Evolutionary conservation across 208 protist species (phyloP).

Genomic region (Phytomonas francai): DNA sequence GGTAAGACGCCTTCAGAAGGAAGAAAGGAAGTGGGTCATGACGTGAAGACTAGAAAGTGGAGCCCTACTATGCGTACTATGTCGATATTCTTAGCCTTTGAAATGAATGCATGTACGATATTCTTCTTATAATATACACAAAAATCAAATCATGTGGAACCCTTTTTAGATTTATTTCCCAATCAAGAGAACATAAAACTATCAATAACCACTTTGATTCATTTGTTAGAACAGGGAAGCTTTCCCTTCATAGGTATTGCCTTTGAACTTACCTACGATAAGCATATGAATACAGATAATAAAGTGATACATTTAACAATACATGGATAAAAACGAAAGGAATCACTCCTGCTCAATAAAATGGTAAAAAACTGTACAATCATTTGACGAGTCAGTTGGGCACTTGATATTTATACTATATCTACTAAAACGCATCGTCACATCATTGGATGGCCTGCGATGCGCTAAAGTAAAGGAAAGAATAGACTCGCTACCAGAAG

Average conservation of each 20-base stretch:
- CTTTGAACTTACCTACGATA: not conserved
- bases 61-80: not conserved
- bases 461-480: not conserved
- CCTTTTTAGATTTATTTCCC: too few species aligned
- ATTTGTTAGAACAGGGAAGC: slow-evolving; percentile 2
- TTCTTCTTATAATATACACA: not conserved
- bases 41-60: not conserved
- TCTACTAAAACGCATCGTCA: not conserved
- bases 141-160: not conserved
- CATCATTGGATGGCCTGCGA: not conserved
- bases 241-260: not conserved
- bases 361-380: not conserved
- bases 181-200: slow-evolving; percentile 6
- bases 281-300: not conserved
- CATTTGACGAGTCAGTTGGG: not conserved
- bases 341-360: not conserved
- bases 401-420: not conserved
- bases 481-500: slow-evolving; percentile 6
- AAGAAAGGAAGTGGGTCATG: not conserved
- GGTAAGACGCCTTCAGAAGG: not conserved
- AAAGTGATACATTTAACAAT: not conserved
- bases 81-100: not conserved
- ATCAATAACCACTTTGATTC: not conserved
- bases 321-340: not conserved
- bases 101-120: not conserved